Evolutionary conservation across 148 eudicot genomes (phyloP).

Genomic region (Chenopodium formosanum): DNA sequence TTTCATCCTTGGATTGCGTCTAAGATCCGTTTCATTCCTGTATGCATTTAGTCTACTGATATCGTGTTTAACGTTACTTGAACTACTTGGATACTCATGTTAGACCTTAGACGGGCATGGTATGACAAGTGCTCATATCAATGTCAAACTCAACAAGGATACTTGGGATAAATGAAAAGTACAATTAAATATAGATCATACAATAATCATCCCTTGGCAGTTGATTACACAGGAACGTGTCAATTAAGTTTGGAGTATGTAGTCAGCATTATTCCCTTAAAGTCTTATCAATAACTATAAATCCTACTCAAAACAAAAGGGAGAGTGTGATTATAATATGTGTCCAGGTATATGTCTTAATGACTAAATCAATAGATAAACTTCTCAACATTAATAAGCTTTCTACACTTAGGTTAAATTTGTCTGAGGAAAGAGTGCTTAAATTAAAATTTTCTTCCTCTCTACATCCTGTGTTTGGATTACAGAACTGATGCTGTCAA

Average conservation of each 20-base stretch:
- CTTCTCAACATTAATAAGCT: not conserved
- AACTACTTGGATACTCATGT: too few species aligned
- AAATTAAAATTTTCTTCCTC: not conserved
- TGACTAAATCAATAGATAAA: slow-evolving; percentile 7
- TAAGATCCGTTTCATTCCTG: not conserved
- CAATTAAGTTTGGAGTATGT: slow-evolving; percentile 15
- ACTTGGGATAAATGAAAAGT: too few species aligned
- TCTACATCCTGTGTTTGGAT: not conserved
- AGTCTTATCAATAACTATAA: slow-evolving; percentile 9
- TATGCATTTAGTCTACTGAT: too few species aligned
- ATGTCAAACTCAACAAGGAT: too few species aligned
- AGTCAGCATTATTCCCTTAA: not conserved
- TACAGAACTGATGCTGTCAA: not conserved
- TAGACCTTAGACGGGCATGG: too few species aligned
- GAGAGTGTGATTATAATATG: slow-evolving; percentile 36
- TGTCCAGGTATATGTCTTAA: slow-evolving; percentile 69
- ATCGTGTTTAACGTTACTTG: not conserved
- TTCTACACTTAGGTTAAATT: not conserved
- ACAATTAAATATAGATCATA: too few species aligned
- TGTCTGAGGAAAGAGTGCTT: not conserved
- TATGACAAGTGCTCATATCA: too few species aligned
- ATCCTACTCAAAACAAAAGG: slow-evolving; percentile 21
- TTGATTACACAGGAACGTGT: not conserved
- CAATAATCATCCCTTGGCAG: too few species aligned
- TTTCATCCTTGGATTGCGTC: not conserved